Percentiles rank a stretch among this genome's conserved stretches.
Evolutionary conservation across 352 stramenopile species (phyloP).

Genomic region (Phytophthora quininea): DNA sequence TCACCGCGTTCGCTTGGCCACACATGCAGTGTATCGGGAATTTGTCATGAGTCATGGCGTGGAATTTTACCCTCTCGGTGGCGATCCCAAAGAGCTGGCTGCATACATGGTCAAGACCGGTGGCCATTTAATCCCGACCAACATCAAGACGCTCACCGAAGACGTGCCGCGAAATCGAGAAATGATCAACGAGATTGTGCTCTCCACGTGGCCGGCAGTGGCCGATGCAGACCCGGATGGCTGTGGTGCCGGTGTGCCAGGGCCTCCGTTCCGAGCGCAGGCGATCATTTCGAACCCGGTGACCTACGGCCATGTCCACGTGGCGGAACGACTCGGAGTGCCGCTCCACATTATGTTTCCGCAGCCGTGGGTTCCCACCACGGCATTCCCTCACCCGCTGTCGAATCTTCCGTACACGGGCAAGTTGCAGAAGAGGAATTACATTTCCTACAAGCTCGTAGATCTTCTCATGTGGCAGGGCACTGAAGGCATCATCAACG

Average conservation of each 20-base stretch:
- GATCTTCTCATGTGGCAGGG: slow-evolving; percentile 63
- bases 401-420: slow-evolving; percentile 78
- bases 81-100: slow-evolving; percentile 69
- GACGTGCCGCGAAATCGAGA: slow-evolving; percentile 82
- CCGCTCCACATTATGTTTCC: slow-evolving; percentile 95
- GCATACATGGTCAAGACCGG: slow-evolving; percentile 93
- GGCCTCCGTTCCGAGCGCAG: slow-evolving; percentile 78
- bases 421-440: slow-evolving; percentile 50
- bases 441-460: slow-evolving; percentile 59
- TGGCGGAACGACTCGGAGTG: slow-evolving; percentile 90
- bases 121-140: slow-evolving; percentile 70
- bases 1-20: slow-evolving; percentile 90
- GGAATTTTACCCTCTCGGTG: slow-evolving; percentile 73
- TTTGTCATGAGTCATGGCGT: slow-evolving; percentile 70
- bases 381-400: slow-evolving; percentile 89
- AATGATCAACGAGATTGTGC: slow-evolving; percentile 91
- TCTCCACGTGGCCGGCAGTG: slow-evolving; percentile 87
- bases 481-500: slow-evolving; percentile 54
- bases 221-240: slow-evolving; percentile 73
- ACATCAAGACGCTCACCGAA: slow-evolving; percentile 56
- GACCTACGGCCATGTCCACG: slow-evolving; percentile 90
- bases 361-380: slow-evolving; percentile 87
- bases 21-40: slow-evolving; percentile 80
- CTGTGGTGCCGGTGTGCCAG: slow-evolving; percentile 37
- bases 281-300: slow-evolving; percentile 95